Evolutionary conservation across 192 early-diverging fungal species (phyloP).

Genomic region (Lunasporangiospora selenospora): DNA sequence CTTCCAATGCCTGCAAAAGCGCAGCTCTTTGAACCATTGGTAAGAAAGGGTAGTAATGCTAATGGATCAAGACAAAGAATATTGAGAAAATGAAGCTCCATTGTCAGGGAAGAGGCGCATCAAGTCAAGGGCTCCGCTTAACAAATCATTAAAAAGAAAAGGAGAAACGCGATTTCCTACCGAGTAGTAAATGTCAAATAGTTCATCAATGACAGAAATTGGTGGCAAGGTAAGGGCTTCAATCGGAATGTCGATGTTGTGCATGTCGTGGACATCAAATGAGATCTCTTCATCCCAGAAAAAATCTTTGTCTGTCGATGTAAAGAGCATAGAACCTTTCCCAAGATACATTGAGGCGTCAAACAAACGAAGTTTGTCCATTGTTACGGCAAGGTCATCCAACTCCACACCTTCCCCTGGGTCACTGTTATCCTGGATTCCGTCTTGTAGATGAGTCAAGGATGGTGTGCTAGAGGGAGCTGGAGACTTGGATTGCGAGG

Average conservation of each 20-base stretch:
- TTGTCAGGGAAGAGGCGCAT: too few relatives aligned
- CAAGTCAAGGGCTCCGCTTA: too few relatives aligned
- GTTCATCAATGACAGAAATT: constrained; percentile 27
- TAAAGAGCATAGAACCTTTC: constrained; percentile 40
- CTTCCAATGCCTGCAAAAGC: constrained; percentile 34
- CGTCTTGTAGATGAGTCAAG: constrained; percentile 4
- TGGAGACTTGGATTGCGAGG: constrained; percentile 13
- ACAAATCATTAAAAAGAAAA: background rate
- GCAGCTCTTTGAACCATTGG: constrained; percentile 43
- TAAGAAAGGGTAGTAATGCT: constrained; percentile 31
- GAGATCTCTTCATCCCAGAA: constrained; percentile 48
- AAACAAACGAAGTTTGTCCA: constrained; percentile 42
- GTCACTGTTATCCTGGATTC: constrained; percentile 2
- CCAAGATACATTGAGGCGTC: constrained; percentile 39
- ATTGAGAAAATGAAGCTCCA: background rate
- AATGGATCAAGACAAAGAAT: background rate
- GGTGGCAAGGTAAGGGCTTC: constrained; percentile 32
- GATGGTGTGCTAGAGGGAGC: constrained; percentile 8
- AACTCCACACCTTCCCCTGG: constrained; percentile 15
- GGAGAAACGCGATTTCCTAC: background rate
- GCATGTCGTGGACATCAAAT: constrained; percentile 37
- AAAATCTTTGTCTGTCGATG: constrained; percentile 30
- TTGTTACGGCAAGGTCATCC: constrained; percentile 31
- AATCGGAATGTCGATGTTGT: constrained; percentile 18
- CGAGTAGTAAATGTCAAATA: constrained; percentile 39